A percentile compares a stretch with the other conserved stretches of the same genome.
Evolutionary conservation across 495 filamentous ascomycete species (phyloP).

Genomic region (Xylaria acuta): DNA sequence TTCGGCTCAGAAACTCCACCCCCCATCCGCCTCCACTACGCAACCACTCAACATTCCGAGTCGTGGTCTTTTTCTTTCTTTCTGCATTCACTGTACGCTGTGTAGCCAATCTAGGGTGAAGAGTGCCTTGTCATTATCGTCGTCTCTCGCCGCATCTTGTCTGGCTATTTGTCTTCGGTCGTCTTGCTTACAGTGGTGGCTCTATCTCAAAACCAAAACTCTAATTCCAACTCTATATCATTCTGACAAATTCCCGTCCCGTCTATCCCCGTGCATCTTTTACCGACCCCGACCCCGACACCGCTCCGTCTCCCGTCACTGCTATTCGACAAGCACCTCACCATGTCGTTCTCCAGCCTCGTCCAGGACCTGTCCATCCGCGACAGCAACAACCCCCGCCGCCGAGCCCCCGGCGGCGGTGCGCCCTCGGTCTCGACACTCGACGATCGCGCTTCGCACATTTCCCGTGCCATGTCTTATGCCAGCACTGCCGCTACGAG

Average conservation of each 20-base stretch:
- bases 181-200: not conserved
- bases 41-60: not conserved
- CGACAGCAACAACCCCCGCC: slow-evolving; percentile 54
- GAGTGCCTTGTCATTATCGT: not conserved
- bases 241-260: not conserved
- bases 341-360: slow-evolving; percentile 91
- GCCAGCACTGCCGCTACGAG: slow-evolving; percentile 90
- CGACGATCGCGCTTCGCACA: slow-evolving; percentile 65
- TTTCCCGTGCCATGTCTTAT: slow-evolving; percentile 79
- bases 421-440: slow-evolving; percentile 58
- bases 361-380: slow-evolving; percentile 83
- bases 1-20: not conserved
- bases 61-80: not conserved
- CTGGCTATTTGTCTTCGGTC: not conserved
- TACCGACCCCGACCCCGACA: not conserved
- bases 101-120: not conserved
- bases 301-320: not conserved
- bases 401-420: slow-evolving; percentile 34
- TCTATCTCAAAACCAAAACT: not conserved
- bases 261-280: not conserved
- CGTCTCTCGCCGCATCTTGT: not conserved
- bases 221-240: not conserved
- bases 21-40: not conserved
- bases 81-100: not conserved
- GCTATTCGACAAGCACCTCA: slow-evolving; percentile 19